Conservation (phyloP, 139 green algal genomes). For the Coccomyxa sp. region DNA sequence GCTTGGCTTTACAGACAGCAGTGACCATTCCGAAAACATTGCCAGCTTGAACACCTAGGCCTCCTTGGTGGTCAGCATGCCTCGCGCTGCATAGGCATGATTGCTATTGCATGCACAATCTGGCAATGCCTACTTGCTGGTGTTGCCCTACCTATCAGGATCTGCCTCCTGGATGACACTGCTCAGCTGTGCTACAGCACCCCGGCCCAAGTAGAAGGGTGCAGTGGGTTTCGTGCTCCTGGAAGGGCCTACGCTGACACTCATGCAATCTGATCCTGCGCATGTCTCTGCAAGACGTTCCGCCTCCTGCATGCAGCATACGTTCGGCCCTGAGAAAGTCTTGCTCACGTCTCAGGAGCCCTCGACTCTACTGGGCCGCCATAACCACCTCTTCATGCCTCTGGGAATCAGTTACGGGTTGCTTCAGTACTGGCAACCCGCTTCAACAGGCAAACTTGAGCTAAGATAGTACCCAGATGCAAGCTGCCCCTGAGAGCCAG, state of each 20-base stretch:
- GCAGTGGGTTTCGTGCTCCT: not conserved
- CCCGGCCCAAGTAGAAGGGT: slow-evolving; percentile 33
- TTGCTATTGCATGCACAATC: not conserved
- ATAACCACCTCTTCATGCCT: too few species aligned
- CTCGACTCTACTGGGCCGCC: too few species aligned
- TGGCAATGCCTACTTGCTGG: not conserved
- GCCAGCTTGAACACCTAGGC: not conserved
- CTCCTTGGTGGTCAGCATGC: not conserved
- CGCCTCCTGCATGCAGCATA: slow-evolving; percentile 36
- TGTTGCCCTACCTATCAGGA: not conserved
- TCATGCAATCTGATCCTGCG: slow-evolving; percentile 14
- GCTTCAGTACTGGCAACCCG: too few species aligned
- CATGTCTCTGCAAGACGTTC: slow-evolving; percentile 46
- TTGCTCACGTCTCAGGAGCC: not conserved
- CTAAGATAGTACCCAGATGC: too few species aligned
- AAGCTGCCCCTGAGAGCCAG: too few species aligned
- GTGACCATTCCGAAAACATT: not conserved
- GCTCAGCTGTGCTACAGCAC: slow-evolving; percentile 18
- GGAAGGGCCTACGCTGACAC: slow-evolving; percentile 12
- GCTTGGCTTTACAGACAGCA: not conserved
- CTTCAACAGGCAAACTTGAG: too few species aligned
- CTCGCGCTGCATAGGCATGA: too few species aligned
- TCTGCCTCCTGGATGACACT: not conserved
- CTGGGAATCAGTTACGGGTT: too few species aligned
- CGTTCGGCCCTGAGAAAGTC: not conserved